phyloP scores from a whole-genome alignment of 768 basidiomycete genomes.

The Termitomyces titanicus region DNA sequence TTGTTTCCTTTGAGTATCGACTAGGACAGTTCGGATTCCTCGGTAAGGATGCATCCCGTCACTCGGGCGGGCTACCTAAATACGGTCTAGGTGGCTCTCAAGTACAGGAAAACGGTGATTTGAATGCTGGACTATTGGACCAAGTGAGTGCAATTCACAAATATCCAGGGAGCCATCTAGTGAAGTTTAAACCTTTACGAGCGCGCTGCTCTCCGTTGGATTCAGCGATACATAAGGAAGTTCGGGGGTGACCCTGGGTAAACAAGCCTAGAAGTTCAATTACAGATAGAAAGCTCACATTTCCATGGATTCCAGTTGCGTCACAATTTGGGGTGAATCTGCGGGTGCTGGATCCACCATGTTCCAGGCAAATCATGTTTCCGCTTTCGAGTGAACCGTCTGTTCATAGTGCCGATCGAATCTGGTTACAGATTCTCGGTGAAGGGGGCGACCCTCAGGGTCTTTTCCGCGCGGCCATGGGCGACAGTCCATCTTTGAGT shows the following conservation, averaged over 20 bases:
- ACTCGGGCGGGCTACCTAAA: not conserved
- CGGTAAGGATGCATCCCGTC: conserved; percentile 18
- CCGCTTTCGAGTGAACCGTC: not conserved
- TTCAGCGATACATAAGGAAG: conserved; percentile 30
- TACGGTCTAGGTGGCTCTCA: conserved; percentile 27
- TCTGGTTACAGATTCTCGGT: conserved; percentile 27
- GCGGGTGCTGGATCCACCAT: conserved; percentile 40
- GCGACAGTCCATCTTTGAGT: conserved; percentile 39
- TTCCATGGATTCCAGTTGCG: conserved; percentile 22
- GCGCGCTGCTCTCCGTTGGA: conserved; percentile 35
- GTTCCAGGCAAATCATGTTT: conserved; percentile 31
- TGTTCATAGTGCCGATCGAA: not conserved
- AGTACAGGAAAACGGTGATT: conserved; percentile 26
- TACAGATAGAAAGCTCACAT: not conserved
- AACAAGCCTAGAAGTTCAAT: not conserved
- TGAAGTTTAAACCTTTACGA: conserved; percentile 1
- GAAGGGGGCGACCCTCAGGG: conserved; percentile 34
- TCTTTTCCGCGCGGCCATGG: conserved; percentile 40
- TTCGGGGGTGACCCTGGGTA: conserved; percentile 36
- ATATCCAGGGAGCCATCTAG: not conserved
- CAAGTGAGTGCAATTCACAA: conserved; percentile 23
- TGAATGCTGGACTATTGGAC: conserved; percentile 38
- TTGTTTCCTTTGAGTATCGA: conserved; percentile 40
- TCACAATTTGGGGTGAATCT: conserved; percentile 41
- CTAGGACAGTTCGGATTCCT: conserved; percentile 40